Evolutionary conservation across 495 filamentous ascomycete species (phyloP).

Genomic region (Penicillium macrosclerotiorum): DNA sequence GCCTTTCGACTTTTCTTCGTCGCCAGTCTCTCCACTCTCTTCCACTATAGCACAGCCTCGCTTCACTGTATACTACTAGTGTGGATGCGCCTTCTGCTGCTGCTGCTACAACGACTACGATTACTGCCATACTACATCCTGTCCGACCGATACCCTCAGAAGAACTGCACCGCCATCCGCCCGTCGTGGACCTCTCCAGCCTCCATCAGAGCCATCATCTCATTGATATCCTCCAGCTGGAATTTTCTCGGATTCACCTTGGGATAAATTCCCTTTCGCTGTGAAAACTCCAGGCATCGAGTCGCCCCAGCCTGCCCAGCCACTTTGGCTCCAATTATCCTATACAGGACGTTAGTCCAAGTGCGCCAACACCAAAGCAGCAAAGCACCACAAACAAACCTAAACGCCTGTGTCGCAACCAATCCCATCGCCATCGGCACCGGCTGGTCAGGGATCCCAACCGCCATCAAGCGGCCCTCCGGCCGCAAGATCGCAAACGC

Average conservation of each 20-base stretch:
- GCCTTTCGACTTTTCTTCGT: too few relatives aligned
- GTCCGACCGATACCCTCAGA: not conserved
- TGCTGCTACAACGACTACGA: too few relatives aligned
- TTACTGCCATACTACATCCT: too few relatives aligned
- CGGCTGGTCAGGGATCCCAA: conserved; percentile 10
- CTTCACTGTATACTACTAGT: too few relatives aligned
- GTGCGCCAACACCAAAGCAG: not conserved
- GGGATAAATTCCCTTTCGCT: conserved; percentile 12
- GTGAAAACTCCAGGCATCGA: conserved; percentile 17
- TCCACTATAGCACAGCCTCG: too few relatives aligned
- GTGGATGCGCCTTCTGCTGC: too few relatives aligned
- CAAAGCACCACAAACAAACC: conserved; percentile 2
- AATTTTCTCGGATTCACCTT: conserved; percentile 15
- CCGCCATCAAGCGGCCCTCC: conserved; percentile 12
- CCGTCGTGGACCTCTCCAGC: conserved; percentile 11
- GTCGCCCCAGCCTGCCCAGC: conserved; percentile 2
- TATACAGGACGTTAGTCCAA: too few relatives aligned
- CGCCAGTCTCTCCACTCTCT: too few relatives aligned
- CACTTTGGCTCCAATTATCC: conserved; percentile 15
- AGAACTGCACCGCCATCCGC: conserved; percentile 11
- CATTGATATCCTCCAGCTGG: conserved; percentile 22
- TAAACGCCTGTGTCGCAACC: not conserved
- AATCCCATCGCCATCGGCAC: not conserved
- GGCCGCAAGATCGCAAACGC: conserved; percentile 7
- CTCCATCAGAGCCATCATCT: conserved; percentile 22